Evolutionary conservation across 345 rosid species (phyloP).

Genomic region (Citrus australasica): DNA sequence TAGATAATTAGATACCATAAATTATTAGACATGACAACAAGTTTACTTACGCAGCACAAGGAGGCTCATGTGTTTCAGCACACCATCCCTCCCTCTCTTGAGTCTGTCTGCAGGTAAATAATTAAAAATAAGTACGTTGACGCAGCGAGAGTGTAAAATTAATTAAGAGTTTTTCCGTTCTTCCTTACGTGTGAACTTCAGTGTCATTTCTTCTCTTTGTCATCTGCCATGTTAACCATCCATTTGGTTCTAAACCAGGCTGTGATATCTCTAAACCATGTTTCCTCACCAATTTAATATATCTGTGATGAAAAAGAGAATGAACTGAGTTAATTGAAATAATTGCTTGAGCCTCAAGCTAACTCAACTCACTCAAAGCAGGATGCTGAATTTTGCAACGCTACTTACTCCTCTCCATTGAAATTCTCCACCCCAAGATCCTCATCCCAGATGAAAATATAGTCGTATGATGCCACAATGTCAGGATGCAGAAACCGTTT

Average conservation of each 20-base stretch:
- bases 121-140: not conserved
- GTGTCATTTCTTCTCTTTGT: conserved; percentile 70
- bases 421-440: conserved; percentile 93
- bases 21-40: not conserved
- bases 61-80: conserved; percentile 70
- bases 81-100: conserved; percentile 92
- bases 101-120: conserved; percentile 43
- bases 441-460: conserved; percentile 94
- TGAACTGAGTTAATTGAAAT: not conserved
- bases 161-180: conserved; percentile 5
- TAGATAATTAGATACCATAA: not conserved
- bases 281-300: conserved; percentile 71
- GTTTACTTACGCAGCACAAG: conserved; percentile 89
- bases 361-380: not conserved
- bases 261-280: conserved; percentile 91
- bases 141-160: not conserved
- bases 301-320: conserved; percentile 38
- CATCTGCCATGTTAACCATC: conserved; percentile 91
- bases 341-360: conserved; percentile 1
- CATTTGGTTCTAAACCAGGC: conserved; percentile 84
- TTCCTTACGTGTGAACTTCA: conserved; percentile 83
- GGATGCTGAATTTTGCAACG: not conserved
- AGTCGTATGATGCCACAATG: conserved; percentile 78
- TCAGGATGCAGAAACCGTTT: conserved; percentile 98
- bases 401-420: conserved; percentile 74